These are phyloP conservation scores for Globisporangium solare DNA, from an alignment of 352 stramenopile species.

Conservation along the genomic window DNA sequence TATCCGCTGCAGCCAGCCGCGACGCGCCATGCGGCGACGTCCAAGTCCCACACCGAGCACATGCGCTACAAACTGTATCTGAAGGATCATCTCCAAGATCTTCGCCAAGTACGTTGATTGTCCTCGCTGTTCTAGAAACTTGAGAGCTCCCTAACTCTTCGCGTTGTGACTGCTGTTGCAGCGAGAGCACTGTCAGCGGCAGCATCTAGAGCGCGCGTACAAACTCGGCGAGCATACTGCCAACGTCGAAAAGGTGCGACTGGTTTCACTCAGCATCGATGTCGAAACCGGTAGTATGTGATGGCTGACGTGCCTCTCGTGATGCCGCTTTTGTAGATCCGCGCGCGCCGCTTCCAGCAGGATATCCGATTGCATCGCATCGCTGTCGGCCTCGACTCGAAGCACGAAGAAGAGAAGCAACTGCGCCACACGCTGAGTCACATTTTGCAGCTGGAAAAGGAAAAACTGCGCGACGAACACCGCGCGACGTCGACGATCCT, in stretches of 20 bases:
- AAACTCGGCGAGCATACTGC: conserved; percentile 55
- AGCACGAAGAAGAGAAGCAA: conserved; percentile 64
- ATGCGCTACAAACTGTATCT: conserved; percentile 67
- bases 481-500: conserved; percentile 39
- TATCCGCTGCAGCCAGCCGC: conserved; percentile 37
- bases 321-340: conserved; percentile 27
- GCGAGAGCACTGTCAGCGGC: conserved; percentile 50
- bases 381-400: conserved; percentile 49
- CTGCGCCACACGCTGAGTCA: conserved; percentile 63
- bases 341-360: conserved; percentile 56
- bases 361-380: conserved; percentile 66
- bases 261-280: neutral
- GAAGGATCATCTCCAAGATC: conserved; percentile 61
- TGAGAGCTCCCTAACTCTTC: neutral
- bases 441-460: conserved; percentile 57
- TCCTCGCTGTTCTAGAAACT: neutral
- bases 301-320: too few species aligned
- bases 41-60: conserved; percentile 41
- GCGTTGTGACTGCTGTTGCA: conserved; percentile 11
- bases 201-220: conserved; percentile 59
- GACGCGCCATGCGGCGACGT: conserved; percentile 12
- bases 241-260: conserved; percentile 51
- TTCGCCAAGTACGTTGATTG: conserved; percentile 30
- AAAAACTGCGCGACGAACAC: conserved; percentile 63
- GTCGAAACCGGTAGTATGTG: too few species aligned